Evolutionary conservation across 2,329 filamentous ascomycete species (phyloP), one percentile per base, ranked within the genome.

Genomic region (Dendrostoma leiphaemia): DNA sequence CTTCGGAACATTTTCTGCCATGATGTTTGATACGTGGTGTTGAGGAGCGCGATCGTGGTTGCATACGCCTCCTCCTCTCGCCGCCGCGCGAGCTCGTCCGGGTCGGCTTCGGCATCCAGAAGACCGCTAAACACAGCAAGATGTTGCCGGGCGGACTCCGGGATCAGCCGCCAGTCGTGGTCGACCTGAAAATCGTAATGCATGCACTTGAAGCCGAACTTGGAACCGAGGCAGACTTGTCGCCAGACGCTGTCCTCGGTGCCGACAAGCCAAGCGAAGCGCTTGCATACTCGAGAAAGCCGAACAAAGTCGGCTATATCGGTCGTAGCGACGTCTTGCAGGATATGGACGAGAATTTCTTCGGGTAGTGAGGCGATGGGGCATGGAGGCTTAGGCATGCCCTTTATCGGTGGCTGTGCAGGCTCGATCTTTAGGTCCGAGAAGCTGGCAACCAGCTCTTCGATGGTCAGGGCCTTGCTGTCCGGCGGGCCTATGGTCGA

Each of bases 241-340:
- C 86, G 90, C 92, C 94, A 99, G 63, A 96, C 88, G 40, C 82
- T 81, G 63, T 96, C 88, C 67, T 97, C 92, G 6, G 88, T 89
- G 28, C 84, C 78, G 47, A 96, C 86, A 19, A 97, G 82, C 67
- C 89, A 97, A 21, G 93, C 91, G 40, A 97, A 75, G 13, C 88
- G 84, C 68, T 91, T 95, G 75, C 93, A 97, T 3, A 96, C 92
- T 59, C 86, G 82, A 0, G 90, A 81, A 15, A 92, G 76, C 23
- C 90, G 86, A 19, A 81, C 82, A 62, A 95, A 92, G 35, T 88
- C 83, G 3, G 86, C 88, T 0, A 96, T 79, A 61, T 99, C 94
- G 28, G 76, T 66, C 41, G 88, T 67, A 1, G 91, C 92, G 1
- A 94, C 73, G 55, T 90, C 82, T 9, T 75, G 77, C 13, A 97